A percentile compares a stretch with the other conserved stretches of the same genome.
Conservation (phyloP, 768 basidiomycete species). For the Boletus reticuloceps region DNA sequence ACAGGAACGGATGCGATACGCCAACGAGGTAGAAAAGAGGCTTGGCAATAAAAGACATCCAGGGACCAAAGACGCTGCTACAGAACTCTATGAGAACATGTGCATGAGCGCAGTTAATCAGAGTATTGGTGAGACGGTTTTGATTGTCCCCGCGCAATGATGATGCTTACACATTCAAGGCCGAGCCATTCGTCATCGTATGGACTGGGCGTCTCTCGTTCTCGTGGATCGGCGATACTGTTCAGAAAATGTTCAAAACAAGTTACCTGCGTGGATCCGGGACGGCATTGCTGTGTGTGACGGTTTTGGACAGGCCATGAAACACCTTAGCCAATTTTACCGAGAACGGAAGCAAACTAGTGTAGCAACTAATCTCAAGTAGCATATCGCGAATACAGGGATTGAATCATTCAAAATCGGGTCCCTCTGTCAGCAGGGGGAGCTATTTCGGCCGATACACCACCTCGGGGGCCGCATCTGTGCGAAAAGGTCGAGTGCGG, state of each 20-base stretch:
- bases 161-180: conserved; percentile 43
- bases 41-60: conserved; percentile 31
- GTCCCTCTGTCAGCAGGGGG: not conserved
- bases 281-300: conserved; percentile 54
- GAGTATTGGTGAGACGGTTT: conserved; percentile 70
- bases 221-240: conserved; percentile 85
- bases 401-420: conserved; percentile 1
- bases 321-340: conserved; percentile 67
- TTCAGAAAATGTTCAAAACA: conserved; percentile 60
- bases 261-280: conserved; percentile 92
- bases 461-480: not conserved
- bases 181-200: conserved; percentile 86
- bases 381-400: conserved; percentile 1
- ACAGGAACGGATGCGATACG: conserved; percentile 88
- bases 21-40: conserved; percentile 57
- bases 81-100: conserved; percentile 87
- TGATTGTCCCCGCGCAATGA: not conserved
- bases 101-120: conserved; percentile 97
- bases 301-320: conserved; percentile 70
- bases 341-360: conserved; percentile 44
- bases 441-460: not conserved
- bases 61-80: conserved; percentile 62
- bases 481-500: not conserved
- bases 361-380: not conserved
- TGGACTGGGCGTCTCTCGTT: conserved; percentile 89